A percentile compares a stretch with the other conserved stretches of the same genome.
Conservation (phyloP, 441 rosid genomes). For the Brassica hybrid region DNA sequence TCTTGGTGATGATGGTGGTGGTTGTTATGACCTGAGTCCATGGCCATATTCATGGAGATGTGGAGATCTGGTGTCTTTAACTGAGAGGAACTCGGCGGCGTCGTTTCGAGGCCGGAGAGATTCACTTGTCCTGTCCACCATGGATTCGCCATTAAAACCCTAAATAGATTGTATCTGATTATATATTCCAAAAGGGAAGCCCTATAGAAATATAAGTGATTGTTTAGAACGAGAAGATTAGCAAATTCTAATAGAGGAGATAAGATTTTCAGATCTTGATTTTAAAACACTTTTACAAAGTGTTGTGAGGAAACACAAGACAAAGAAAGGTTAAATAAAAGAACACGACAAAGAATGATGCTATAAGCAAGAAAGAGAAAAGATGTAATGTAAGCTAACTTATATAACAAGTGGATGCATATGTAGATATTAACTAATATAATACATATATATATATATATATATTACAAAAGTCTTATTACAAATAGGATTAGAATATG, state of each 20-base stretch:
- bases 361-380: slow-evolving; percentile 43
- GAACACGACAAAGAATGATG: slow-evolving; percentile 47
- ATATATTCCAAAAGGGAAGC: slow-evolving; percentile 18
- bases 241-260: slow-evolving; percentile 4
- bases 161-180: slow-evolving; percentile 8
- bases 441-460: neutral
- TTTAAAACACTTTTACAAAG: slow-evolving; percentile 29
- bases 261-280: slow-evolving; percentile 39
- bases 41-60: slow-evolving; percentile 57
- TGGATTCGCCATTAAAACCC: slow-evolving; percentile 62
- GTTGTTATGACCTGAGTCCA: slow-evolving; percentile 33
- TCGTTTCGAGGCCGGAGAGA: slow-evolving; percentile 59
- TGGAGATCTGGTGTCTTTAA: slow-evolving; percentile 75
- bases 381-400: slow-evolving; percentile 43
- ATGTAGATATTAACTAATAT: slow-evolving; percentile 12
- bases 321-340: slow-evolving; percentile 38
- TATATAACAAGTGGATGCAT: slow-evolving; percentile 32
- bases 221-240: slow-evolving; percentile 17
- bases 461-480: slow-evolving; percentile 1
- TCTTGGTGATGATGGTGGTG: slow-evolving; percentile 44
- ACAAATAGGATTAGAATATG: slow-evolving; percentile 2
- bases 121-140: slow-evolving; percentile 83
- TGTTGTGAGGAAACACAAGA: slow-evolving; percentile 41
- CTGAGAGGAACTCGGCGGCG: slow-evolving; percentile 59
- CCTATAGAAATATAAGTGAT: slow-evolving; percentile 14